Evolutionary conservation across 164 flowering plant species (phyloP).

Genomic region (Macadamia tetraphylla): DNA sequence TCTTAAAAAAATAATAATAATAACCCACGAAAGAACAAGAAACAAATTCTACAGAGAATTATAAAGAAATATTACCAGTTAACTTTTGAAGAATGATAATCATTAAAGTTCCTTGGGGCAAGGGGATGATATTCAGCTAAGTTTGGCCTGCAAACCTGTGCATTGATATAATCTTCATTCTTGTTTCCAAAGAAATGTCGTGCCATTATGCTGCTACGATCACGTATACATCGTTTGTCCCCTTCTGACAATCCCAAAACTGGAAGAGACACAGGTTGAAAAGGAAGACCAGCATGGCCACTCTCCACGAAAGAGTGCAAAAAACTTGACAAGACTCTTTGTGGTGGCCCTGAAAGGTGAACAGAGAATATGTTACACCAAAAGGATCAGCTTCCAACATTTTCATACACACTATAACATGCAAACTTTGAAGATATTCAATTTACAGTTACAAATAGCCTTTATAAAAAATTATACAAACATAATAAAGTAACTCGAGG

Average conservation of each 20-base stretch:
- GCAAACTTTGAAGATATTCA: background rate
- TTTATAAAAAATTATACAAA: background rate
- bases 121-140: background rate
- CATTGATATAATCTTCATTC: slow-evolving; percentile 81
- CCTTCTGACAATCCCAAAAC: slow-evolving; percentile 71
- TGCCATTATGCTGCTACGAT: slow-evolving; percentile 97
- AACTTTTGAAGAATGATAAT: too few species aligned
- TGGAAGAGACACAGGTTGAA: slow-evolving; percentile 70
- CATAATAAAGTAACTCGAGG: background rate
- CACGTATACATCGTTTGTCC: slow-evolving; percentile 90
- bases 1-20: too few species aligned
- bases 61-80: too few species aligned
- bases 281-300: slow-evolving; percentile 66
- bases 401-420: background rate
- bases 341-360: slow-evolving; percentile 71
- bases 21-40: too few species aligned
- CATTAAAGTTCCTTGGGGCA: background rate
- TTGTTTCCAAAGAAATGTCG: slow-evolving; percentile 86
- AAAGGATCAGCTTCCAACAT: background rate
- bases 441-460: background rate
- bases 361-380: background rate
- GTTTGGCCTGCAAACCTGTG: slow-evolving; percentile 47
- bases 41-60: too few species aligned
- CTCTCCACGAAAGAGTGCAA: slow-evolving; percentile 86
- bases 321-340: slow-evolving; percentile 73